Percentiles rank a stretch among this genome's conserved stretches.
Evolutionary conservation across 2,329 filamentous ascomycete species (phyloP).

Genomic region (Aspergillus ibericus): DNA sequence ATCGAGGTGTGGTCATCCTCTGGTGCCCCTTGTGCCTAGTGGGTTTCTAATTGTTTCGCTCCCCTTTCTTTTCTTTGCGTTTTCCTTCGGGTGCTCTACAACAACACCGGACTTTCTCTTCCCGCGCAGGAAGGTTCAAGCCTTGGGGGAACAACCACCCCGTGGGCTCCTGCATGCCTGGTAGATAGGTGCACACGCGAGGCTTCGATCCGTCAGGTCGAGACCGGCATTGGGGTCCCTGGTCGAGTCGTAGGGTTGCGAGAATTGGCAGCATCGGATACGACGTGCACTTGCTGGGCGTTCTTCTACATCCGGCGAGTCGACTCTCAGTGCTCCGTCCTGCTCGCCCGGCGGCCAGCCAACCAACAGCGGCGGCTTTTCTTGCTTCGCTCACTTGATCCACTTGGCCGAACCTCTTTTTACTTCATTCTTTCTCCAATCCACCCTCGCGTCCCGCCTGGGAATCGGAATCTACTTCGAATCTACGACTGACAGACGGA

Average conservation of each 20-base stretch:
- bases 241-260: too few species aligned
- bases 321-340: not conserved
- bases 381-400: slow-evolving; percentile 13
- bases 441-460: not conserved
- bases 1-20: not conserved
- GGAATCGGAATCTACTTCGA: not conserved
- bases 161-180: not conserved
- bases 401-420: slow-evolving; percentile 22
- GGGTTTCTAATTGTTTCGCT: not conserved
- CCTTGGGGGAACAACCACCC: not conserved
- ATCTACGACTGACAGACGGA: too few species aligned
- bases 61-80: not conserved
- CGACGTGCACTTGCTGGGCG: not conserved
- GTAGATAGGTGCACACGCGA: too few species aligned
- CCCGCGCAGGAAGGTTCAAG: not conserved
- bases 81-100: not conserved
- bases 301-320: not conserved
- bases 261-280: too few species aligned
- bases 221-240: too few species aligned
- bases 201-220: too few species aligned
- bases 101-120: not conserved
- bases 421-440: slow-evolving; percentile 6
- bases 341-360: not conserved
- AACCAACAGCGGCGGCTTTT: slow-evolving; percentile 3
- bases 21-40: not conserved